Conservation (phyloP, 495 filamentous ascomycete genomes). For the Schizothecium vesticola region DNA sequence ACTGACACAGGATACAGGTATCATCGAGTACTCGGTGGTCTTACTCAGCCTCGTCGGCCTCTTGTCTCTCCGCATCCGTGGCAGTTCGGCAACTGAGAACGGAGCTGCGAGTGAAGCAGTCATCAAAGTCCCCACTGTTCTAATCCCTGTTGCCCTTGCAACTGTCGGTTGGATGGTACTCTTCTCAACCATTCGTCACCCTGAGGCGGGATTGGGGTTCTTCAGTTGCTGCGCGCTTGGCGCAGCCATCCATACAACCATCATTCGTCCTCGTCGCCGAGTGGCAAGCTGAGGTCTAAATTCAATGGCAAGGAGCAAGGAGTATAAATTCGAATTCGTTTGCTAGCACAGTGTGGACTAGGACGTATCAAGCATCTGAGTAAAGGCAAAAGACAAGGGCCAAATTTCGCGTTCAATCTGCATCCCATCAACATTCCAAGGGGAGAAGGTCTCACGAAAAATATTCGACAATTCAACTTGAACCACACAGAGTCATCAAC, state of each 20-base stretch:
- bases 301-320: not conserved
- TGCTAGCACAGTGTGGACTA: not conserved
- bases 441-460: not conserved
- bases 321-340: not conserved
- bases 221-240: not conserved
- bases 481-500: not conserved
- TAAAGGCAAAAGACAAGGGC: not conserved
- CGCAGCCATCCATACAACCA: not conserved
- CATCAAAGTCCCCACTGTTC: not conserved
- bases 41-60: slow-evolving; percentile 4
- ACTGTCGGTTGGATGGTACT: not conserved
- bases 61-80: not conserved
- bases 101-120: not conserved
- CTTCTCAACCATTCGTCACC: not conserved
- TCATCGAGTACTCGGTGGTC: slow-evolving; percentile 9
- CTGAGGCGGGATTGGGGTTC: not conserved
- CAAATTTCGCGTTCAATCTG: not conserved
- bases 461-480: not conserved
- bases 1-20: not conserved
- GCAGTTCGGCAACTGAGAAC: not conserved
- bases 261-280: not conserved
- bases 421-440: not conserved
- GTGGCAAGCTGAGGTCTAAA: not conserved
- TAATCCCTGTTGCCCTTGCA: not conserved
- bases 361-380: not conserved